Evolutionary conservation across 805 yeast genomes (phyloP), one percentile per base, ranked within the genome.

Genomic region (Wickerhamiella cacticola): DNA sequence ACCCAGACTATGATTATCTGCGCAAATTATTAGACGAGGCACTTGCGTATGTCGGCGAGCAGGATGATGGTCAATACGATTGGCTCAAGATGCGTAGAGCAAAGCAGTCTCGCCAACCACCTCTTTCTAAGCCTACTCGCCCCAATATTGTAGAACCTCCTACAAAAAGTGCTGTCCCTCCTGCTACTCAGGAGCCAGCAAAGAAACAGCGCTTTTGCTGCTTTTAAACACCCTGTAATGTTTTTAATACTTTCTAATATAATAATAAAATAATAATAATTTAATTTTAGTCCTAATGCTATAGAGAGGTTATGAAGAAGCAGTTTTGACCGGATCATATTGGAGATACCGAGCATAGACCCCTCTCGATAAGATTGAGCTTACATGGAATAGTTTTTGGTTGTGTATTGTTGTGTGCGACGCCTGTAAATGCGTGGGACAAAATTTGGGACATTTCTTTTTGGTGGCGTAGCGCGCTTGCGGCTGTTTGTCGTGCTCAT

Each of bases 1-100:
- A 82, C 47, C 98, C 98, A 8, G 95, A 86, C 64, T 92, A 92
- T 67, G 89, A 84, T 55, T 85, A 84, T 57, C 77, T 87, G 63
- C 74, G 92, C 48, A 76, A 75, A 51, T 69, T 92, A 52, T 72
- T 92, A 72, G 74, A 85, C 54, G 78, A 84, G 52, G 92, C 87
- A 0, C 68, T 92, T 52, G 79, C 78, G 45, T 79, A 81, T 28
- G 71, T 80, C 46, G 82, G 79, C 44, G 84, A 79, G 52, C 64
- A 64, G 31, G 82, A 79, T 45, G 96, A 92, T 66, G 94, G 84
- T 41, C 88, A 84, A 59, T 92, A 87, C 66, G 98, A 92, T 69
- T 92, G 98, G 98, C 85, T 87, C 95, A 83, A 82, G 41, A 35
- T 44, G 47, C 47, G 47, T 13, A 38, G 41, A 12, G 18, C 35